Evolutionary conservation across 352 stramenopile species (phyloP), one percentile per base, ranked within the genome.

Genomic region (Globisporangium takayamanum): DNA sequence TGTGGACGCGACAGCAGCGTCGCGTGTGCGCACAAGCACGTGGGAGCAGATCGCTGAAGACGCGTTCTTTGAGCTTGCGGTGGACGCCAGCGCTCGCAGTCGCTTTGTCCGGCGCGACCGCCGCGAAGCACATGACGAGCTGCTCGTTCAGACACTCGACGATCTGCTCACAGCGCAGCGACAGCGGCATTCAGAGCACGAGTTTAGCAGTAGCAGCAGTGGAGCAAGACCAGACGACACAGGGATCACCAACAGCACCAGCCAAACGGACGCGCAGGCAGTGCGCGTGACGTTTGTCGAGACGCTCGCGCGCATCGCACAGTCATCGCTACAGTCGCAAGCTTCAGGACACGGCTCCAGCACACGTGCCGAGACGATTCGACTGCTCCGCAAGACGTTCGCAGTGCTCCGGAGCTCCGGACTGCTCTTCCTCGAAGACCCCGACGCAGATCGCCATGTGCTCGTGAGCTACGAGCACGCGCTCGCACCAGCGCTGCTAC

Each of bases 371-470:
- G 50, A 39, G 7, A 25, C 15, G 26, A 60, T 45, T 57, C 54
- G 50, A 50, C 60, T 42, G 61, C 64, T 36, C 20, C 81, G 79
- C 22, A 69, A 68, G 39, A 60, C 59, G 5, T 92, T 89, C 36
- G 61, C 63, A 18, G 70, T 49, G 25, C 48, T 92, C 46, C 66
- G 74, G 41, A 70, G 47, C 15, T 53, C 64, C 18, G 81, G 81
- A 0, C 59, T 92, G 14, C 56, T 92, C 25, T 83, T 74, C 44
- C 66, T 92, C 33, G 72, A 87, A 67, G 70, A 92, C 46, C 54
- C 69, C 22, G 66, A 69, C 30, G 55, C 64, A 0, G 81, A 92
- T 65, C 58, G 62, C 6, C 73, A 92, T 59, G 50, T 80, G n/a
- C 53, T 92, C 26, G 60, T 88, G 28, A 88, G 59, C 26, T 83